Conservation (phyloP, 2,329 filamentous ascomycete genomes). For the Alternaria viburni region DNA sequence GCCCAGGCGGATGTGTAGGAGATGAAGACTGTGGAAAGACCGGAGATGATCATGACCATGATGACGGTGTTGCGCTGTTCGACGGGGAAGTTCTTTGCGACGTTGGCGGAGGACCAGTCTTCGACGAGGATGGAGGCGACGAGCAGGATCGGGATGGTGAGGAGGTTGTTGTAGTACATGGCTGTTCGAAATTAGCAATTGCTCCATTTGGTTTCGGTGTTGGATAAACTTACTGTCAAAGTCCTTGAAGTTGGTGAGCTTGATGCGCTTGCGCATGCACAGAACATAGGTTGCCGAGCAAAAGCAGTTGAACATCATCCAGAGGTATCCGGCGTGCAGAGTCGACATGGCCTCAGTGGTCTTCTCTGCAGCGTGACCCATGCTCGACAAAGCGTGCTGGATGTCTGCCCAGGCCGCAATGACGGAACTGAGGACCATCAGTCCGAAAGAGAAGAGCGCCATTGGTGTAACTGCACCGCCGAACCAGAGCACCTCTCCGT, state of each 20-base stretch:
- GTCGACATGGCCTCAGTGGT: constrained; percentile 81
- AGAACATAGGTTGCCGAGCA: constrained; percentile 90
- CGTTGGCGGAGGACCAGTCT: constrained; percentile 88
- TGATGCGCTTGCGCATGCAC: constrained; percentile 97
- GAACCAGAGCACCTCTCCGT: constrained; percentile 98
- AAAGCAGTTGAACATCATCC: constrained; percentile 97
- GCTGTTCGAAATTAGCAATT: constrained; percentile 60
- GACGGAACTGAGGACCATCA: constrained; percentile 95
- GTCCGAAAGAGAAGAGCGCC: constrained; percentile 88
- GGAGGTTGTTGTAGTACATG: constrained; percentile 99
- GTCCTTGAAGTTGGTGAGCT: constrained; percentile 99
- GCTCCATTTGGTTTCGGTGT: no score
- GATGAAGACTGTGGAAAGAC: constrained; percentile 92
- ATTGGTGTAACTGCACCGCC: constrained; percentile 88
- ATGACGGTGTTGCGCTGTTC: constrained; percentile 80
- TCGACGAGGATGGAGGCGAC: constrained; percentile 81
- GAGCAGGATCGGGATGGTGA: constrained; percentile 91
- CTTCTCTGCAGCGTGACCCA: constrained; percentile 60
- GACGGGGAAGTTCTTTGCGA: constrained; percentile 86
- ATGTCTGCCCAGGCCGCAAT: constrained; percentile 98
- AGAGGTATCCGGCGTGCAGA: constrained; percentile 91
- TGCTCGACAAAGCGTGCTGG: constrained; percentile 76
- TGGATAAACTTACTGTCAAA: constrained; percentile 82
- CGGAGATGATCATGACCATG: constrained; percentile 91
- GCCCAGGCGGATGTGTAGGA: constrained; percentile 99